Evolutionary conservation across 495 filamentous ascomycete species (phyloP).

Genomic region (Bacidia gigantensis): DNA sequence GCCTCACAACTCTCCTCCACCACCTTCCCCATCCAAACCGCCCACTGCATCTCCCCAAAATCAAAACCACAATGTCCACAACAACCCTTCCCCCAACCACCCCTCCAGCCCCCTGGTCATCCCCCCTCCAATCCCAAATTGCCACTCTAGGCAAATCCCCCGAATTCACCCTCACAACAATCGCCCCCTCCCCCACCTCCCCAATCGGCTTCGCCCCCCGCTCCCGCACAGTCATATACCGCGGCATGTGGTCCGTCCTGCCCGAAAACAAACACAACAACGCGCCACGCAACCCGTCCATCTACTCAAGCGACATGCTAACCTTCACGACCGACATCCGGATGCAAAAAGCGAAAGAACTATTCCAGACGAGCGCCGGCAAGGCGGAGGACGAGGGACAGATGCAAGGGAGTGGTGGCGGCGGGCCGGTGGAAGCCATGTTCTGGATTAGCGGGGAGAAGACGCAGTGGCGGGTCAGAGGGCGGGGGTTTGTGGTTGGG

Average conservation of each 20-base stretch:
- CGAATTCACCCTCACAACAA: constrained; percentile 8
- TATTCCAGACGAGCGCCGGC: constrained; percentile 36
- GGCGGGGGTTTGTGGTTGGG: constrained; percentile 59
- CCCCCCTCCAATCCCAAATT: constrained; percentile 10
- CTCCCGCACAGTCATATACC: constrained; percentile 54
- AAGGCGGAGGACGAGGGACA: constrained; percentile 23
- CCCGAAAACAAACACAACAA: constrained; percentile 53
- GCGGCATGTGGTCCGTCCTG: constrained; percentile 67
- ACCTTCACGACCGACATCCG: constrained; percentile 79
- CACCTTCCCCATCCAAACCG: neutral
- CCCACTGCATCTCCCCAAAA: neutral
- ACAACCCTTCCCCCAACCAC: neutral
- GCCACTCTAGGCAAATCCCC: constrained; percentile 3
- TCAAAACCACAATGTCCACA: neutral
- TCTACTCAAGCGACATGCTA: constrained; percentile 61
- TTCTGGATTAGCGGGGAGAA: constrained; percentile 63
- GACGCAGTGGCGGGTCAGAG: constrained; percentile 77
- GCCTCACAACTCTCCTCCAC: constrained; percentile 3
- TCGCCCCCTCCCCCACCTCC: constrained; percentile 22
- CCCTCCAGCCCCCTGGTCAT: constrained; percentile 2
- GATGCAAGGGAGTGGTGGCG: constrained; percentile 42
- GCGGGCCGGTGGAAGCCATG: constrained; percentile 60
- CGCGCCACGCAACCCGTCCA: constrained; percentile 47
- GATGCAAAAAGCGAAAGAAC: constrained; percentile 66
- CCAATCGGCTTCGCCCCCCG: constrained; percentile 37